Percentiles rank a stretch among this genome's conserved stretches.
Conservation (phyloP, 2,329 filamentous ascomycete genomes). For the Pseudogymnoascus destructans region DNA sequence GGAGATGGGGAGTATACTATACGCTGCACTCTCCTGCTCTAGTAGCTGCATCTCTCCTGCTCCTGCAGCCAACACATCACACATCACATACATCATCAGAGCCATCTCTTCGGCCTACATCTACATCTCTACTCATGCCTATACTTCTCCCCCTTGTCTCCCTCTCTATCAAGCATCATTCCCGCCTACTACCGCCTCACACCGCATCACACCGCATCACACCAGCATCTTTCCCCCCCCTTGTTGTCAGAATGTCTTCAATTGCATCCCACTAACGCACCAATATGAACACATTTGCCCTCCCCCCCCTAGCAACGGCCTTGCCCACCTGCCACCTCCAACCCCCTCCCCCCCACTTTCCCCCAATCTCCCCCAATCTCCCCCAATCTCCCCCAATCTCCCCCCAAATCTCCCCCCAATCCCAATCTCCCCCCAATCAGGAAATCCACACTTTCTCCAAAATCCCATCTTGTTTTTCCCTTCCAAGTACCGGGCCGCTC, state of each 20-base stretch:
- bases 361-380: background rate
- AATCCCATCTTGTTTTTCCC: background rate
- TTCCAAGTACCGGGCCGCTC: background rate
- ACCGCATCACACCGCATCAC: background rate
- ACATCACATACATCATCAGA: too few species aligned
- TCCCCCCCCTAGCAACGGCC: background rate
- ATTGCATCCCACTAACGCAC: background rate
- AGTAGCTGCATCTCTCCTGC: background rate
- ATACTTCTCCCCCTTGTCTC: background rate
- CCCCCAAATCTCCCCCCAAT: background rate
- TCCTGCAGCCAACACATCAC: background rate
- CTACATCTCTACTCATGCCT: background rate
- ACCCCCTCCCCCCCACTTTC: background rate
- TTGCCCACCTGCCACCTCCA: background rate
- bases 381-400: background rate
- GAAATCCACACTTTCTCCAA: background rate
- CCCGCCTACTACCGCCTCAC: slow-evolving; percentile 1
- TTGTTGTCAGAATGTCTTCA: background rate
- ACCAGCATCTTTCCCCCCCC: background rate
- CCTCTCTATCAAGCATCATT: background rate
- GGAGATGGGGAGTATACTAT: background rate
- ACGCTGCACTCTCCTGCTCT: background rate
- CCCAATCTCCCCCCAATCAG: background rate
- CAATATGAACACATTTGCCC: background rate
- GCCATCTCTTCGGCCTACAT: background rate